These are phyloP conservation scores for Blepharisma japonicum DNA, from an alignment of 73 alveolate species.

Conservation along the genomic window DNA sequence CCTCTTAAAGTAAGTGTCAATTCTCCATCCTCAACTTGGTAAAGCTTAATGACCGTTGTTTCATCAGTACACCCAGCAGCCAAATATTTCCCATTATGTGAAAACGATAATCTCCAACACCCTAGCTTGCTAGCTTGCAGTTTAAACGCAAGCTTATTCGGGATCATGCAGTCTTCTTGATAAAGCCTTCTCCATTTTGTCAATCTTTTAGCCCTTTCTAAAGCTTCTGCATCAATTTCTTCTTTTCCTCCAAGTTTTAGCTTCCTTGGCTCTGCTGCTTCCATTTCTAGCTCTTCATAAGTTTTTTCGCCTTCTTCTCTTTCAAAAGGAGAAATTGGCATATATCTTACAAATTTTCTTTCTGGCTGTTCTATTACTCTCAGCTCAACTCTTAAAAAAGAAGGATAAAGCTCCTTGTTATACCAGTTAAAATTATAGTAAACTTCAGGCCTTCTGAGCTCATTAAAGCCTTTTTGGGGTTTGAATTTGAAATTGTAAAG, in stretches of 20 bases:
- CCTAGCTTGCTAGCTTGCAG: slow-evolving; percentile 88
- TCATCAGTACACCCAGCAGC: slow-evolving; percentile 97
- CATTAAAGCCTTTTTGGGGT: slow-evolving; percentile 24
- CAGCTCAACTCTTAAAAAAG: slow-evolving; percentile 53
- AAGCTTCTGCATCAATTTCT: slow-evolving; percentile 41
- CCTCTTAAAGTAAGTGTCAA: slow-evolving; percentile 75
- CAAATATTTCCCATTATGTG: slow-evolving; percentile 81
- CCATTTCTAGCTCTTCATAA: slow-evolving; percentile 26
- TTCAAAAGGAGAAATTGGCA: slow-evolving; percentile 35
- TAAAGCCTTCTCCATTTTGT: slow-evolving; percentile 79
- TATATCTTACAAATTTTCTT: not conserved
- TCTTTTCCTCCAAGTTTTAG: slow-evolving; percentile 31
- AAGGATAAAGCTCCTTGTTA: slow-evolving; percentile 49
- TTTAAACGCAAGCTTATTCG: slow-evolving; percentile 77
- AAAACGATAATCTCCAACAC: slow-evolving; percentile 85
- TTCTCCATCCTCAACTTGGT: slow-evolving; percentile 79
- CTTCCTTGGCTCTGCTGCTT: not conserved
- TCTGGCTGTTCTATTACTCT: slow-evolving; percentile 24
- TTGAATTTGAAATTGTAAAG: slow-evolving; percentile 82
- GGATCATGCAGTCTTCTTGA: slow-evolving; percentile 78
- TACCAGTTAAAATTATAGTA: slow-evolving; percentile 73
- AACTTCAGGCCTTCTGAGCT: slow-evolving; percentile 73
- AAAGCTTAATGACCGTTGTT: slow-evolving; percentile 87
- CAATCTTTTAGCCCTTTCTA: slow-evolving; percentile 35
- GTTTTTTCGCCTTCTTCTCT: slow-evolving; percentile 39